Base-by-base conservation (phyloP, 2,329 filamentous ascomycete species). In the Aspergillus novofumigatus region DNA sequence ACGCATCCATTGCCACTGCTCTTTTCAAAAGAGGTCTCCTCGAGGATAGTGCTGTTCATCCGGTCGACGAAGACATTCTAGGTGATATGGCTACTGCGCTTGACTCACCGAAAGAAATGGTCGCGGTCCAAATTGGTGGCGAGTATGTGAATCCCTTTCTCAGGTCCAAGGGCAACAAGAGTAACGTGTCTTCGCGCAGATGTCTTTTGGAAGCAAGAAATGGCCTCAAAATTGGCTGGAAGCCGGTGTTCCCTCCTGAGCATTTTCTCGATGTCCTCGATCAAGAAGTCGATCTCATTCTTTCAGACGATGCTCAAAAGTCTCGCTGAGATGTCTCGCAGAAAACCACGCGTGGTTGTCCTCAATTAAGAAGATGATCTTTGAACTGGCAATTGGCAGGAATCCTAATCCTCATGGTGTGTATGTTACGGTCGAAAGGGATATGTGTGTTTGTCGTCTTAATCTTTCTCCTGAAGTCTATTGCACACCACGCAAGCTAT, bases 241-340 rank as follows among this genome's bases (percentile, higher is more conserved):
- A 68, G 53, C 70, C 80, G 0, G 55, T 71, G 17, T 80, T 75
- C 58, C 32, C 64, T 0, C 65, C 79, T 0, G 67, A 78, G 52
- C 77, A 83, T 65, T 77, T 82, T 10, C 60, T 83, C 1, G 75
- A 81, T 49, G 65, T 63, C 29, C 77, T 76, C 1, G 77, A 77
- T 48, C 74, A 68, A 0, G 80, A 83, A 56, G 79, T 82, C 1
- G 75, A 78, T 10, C 55, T 77, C 20, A 80, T 81, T 20, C 58
- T 77, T 14, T 11, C 11, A 4, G 4, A 32, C 4, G 29, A 32
- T 32, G 29, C 29, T 14, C 4, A 14, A 2, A 10, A 32, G 10
- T 32, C 10, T 11, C 29, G 3, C 9, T 9, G 28, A 29, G 9
- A 25, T 3, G 25, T 26, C 25, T 26, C 25, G 25, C 25, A 7